Evolutionary conservation across 2,329 filamentous ascomycete species (phyloP).

Genomic region (Nannizzia gypsea): DNA sequence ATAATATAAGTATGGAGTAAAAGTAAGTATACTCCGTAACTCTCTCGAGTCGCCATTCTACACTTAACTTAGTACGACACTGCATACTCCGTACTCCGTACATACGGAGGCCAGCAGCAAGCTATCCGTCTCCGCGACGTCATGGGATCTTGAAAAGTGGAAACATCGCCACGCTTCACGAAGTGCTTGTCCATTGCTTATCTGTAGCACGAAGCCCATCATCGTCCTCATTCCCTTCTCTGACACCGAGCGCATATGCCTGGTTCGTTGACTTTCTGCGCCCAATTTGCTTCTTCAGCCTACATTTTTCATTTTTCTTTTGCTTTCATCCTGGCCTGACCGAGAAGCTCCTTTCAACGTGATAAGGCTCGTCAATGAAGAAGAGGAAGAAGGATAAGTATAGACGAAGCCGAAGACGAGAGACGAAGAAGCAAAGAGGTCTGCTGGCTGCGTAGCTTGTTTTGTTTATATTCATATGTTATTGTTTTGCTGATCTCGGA

Average conservation of each 20-base stretch:
- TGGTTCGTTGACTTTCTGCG: neutral
- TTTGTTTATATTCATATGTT: slow-evolving; percentile 2
- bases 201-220: neutral
- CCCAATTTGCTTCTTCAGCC: neutral
- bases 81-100: no score
- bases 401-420: neutral
- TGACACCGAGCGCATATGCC: neutral
- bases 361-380: no score
- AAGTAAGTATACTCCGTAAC: no score
- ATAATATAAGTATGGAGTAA: no score
- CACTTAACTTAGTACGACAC: no score
- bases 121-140: neutral
- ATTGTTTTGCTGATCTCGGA: slow-evolving; percentile 5
- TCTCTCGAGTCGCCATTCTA: no score
- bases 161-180: neutral
- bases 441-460: neutral
- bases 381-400: no score
- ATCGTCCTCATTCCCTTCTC: neutral
- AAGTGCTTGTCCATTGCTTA: neutral
- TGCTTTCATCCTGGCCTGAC: neutral
- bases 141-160: neutral
- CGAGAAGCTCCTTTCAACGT: neutral
- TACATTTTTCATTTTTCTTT: neutral
- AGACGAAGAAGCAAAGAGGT: neutral
- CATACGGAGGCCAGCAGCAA: neutral